Conservation (phyloP, 345 rosid genomes). For the Salix brachista region DNA sequence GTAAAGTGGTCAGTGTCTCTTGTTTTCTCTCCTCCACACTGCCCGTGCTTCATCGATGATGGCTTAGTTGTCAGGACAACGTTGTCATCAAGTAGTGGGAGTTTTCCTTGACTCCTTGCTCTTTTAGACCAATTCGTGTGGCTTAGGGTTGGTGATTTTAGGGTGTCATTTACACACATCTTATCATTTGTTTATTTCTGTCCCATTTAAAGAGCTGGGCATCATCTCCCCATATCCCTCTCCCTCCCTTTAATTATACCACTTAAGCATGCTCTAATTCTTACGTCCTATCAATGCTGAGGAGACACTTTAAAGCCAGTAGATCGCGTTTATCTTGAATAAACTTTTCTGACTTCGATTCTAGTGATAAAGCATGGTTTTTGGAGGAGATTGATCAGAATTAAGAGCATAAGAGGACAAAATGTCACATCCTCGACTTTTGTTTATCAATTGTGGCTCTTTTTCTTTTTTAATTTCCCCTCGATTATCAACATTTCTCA, state of each 20-base stretch:
- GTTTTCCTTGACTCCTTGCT: background rate
- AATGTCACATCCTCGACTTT: conserved; percentile 19
- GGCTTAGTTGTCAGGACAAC: conserved; percentile 38
- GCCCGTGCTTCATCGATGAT: conserved; percentile 46
- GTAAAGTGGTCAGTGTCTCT: too few species aligned
- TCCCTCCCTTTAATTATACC: background rate
- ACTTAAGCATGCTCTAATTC: background rate
- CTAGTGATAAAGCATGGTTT: conserved; percentile 29
- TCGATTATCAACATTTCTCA: background rate
- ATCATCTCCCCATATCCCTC: background rate
- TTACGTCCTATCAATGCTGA: conserved; percentile 6
- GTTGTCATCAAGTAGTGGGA: conserved; percentile 17
- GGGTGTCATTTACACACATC: background rate
- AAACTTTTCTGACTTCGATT: conserved; percentile 23
- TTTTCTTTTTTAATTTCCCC: background rate
- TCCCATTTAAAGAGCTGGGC: background rate
- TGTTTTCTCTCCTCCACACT: conserved; percentile 7
- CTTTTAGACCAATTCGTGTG: background rate
- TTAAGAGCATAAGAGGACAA: conserved; percentile 30
- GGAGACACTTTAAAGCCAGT: conserved; percentile 4
- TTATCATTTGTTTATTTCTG: background rate
- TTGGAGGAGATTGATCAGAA: conserved; percentile 21
- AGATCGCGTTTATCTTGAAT: background rate
- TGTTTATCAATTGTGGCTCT: too few species aligned
- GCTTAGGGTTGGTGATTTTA: background rate